Base-by-base conservation (phyloP, 768 basidiomycete genomes). In the Nidularia pulvinata region DNA sequence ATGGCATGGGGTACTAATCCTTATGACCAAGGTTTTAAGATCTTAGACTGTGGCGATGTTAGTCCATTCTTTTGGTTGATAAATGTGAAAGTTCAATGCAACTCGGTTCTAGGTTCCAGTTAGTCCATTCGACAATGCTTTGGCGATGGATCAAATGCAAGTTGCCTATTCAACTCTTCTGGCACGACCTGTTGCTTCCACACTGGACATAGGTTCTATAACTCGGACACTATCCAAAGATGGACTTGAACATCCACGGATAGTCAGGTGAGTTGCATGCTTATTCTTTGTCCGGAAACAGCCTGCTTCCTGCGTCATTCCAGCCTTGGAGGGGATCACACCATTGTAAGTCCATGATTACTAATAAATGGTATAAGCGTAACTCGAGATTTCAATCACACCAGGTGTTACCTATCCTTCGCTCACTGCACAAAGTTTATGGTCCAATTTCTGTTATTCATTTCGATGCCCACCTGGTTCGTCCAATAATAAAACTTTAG, bases 41-140 rank as follows among this genome's bases (percentile, higher is more conserved):
- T 92, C 57, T 61, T 94, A 32, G 94, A 95, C 61, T 95, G 93
- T 57, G 93, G 91, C 46, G 93, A 95, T 70, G 88, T 92, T 60
- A 54, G 72, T 61, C 33, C 25, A 33, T 19, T 48, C n/a, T n/a
- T 30, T 3, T 48, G 30, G 6, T 35, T 13, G 39, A 33, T 37
- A 14, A n/a, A 6, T 30, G n/a, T 16, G 13, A 46, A 48, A 11
- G 49, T 11, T n/a, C 34, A 33, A 45, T 49, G 30, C 10, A n/a
- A 39, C 37, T 39, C 37, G n/a, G 9, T 39, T 45, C 13, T 50
- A 91, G 88, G 81, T 93, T 10, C 93, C 94, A 5, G 69, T 89
- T 39, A 84, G 69, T 48, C 88, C 91, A 0, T 93, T 89, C 63
- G 93, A 96, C 67, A 91, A 93, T 65, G 81, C 83, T 0, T 76